A percentile compares a stretch with the other conserved stretches of the same genome.
Evolutionary conservation across 2,329 filamentous ascomycete genomes (phyloP).

Genomic region (Pezicula rhizophila): DNA sequence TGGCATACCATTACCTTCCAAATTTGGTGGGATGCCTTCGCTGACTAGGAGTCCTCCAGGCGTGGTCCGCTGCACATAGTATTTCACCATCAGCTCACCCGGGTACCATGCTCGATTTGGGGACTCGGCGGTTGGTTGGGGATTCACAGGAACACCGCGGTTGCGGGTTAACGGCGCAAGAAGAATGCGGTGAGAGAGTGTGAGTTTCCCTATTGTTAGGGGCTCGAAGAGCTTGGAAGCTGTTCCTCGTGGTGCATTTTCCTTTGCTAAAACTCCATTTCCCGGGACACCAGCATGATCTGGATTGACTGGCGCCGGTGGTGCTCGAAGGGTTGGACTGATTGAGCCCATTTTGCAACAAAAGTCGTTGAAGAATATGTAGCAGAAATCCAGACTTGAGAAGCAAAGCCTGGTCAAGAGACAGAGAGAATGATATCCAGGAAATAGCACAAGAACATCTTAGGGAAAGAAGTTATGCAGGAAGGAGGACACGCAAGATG

Average conservation of each 20-base stretch:
- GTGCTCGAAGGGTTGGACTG: constrained; percentile 10
- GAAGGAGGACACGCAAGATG: neutral
- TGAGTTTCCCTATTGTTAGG: constrained; percentile 32
- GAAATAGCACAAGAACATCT: neutral
- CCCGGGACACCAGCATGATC: constrained; percentile 42
- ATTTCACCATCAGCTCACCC: constrained; percentile 33
- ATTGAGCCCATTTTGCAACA: constrained; percentile 13
- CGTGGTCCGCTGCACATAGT: constrained; percentile 46
- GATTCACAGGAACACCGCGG: constrained; percentile 37
- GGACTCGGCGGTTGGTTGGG: constrained; percentile 36
- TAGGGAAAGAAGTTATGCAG: too few relatives aligned
- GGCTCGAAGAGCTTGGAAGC: constrained; percentile 33
- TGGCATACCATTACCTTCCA: constrained; percentile 39
- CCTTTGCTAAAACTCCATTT: constrained; percentile 41
- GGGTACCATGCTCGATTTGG: constrained; percentile 42
- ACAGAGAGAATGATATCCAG: neutral
- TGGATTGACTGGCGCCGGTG: constrained; percentile 29
- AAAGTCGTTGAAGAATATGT: neutral
- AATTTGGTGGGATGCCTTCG: constrained; percentile 43
- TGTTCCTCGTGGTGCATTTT: constrained; percentile 8
- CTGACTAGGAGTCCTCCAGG: constrained; percentile 48
- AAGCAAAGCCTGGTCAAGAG: neutral
- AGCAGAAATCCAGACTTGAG: too few relatives aligned
- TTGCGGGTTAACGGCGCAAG: constrained; percentile 52
- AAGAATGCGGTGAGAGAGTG: constrained; percentile 43